Evolutionary conservation across 2,329 filamentous ascomycete genomes (phyloP).

Genomic region (Hypoxylon sp.): DNA sequence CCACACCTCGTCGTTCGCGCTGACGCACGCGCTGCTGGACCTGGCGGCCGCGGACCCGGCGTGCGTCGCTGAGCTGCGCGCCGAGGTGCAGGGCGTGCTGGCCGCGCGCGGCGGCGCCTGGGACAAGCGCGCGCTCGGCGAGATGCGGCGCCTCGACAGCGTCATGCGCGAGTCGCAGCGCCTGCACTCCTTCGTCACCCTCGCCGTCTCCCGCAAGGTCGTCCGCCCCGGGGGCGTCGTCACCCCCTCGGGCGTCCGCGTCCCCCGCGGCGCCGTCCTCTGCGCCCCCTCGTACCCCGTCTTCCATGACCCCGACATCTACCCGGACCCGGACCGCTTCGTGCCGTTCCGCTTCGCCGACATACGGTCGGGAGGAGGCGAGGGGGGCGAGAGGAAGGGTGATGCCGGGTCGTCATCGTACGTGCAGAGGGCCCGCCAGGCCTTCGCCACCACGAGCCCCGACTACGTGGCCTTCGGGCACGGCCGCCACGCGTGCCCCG

Average conservation of each 20-base stretch:
- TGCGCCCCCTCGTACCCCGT: constrained; percentile 44
- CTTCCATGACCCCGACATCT: constrained; percentile 53
- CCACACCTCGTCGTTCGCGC: constrained; percentile 49
- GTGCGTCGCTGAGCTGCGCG: constrained; percentile 54
- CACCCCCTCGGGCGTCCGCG: constrained; percentile 47
- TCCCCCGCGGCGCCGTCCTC: constrained; percentile 43
- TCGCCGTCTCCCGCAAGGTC: constrained; percentile 41
- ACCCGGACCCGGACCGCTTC: constrained; percentile 52
- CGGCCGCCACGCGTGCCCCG: constrained; percentile 51
- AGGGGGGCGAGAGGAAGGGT: not conserved
- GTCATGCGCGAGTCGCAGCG: constrained; percentile 52
- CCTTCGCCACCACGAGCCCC: constrained; percentile 44
- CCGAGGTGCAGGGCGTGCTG: constrained; percentile 50
- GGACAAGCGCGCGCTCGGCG: constrained; percentile 46
- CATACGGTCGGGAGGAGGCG: constrained; percentile 7
- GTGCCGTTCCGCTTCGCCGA: constrained; percentile 39
- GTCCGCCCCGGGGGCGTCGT: constrained; percentile 40
- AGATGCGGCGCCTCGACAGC: constrained; percentile 51
- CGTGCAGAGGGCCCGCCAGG: constrained; percentile 33
- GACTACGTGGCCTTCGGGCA: constrained; percentile 49
- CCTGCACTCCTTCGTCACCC: constrained; percentile 44
- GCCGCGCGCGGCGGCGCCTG: constrained; percentile 42
- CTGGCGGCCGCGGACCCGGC: constrained; percentile 48
- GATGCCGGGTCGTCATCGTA: constrained; percentile 14
- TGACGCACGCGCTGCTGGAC: constrained; percentile 53